Evolutionary conservation across 2,329 filamentous ascomycete species (phyloP).

Genomic region (Pseudogymnoascus sp.): DNA sequence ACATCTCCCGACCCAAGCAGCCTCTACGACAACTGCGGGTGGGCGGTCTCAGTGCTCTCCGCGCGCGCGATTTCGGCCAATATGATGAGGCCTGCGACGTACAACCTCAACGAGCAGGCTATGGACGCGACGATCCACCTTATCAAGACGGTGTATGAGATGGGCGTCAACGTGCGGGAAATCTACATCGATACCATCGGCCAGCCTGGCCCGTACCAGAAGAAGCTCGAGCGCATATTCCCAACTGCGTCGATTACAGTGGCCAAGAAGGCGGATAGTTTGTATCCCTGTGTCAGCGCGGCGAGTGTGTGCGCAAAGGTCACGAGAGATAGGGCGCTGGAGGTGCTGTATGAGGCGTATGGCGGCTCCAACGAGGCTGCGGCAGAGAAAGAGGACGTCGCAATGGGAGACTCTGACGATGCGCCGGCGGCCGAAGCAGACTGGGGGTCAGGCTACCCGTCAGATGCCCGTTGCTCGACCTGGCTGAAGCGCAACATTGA

Average conservation of each 20-base stretch:
- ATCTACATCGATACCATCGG: conserved; percentile 96
- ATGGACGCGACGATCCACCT: conserved; percentile 84
- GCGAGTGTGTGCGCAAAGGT: conserved; percentile 95
- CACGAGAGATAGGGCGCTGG: conserved; percentile 81
- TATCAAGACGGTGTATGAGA: conserved; percentile 67
- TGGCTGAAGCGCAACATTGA: conserved; percentile 89
- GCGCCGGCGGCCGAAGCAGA: conserved; percentile 31
- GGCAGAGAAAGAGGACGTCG: conserved; percentile 26
- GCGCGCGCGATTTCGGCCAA: conserved; percentile 42
- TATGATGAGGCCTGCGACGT: conserved; percentile 40
- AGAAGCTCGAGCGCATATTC: conserved; percentile 74
- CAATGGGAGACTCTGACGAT: conserved; percentile 12
- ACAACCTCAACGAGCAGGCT: conserved; percentile 94
- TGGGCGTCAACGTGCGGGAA: conserved; percentile 74
- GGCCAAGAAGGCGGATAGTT: conserved; percentile 82
- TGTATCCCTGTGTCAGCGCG: conserved; percentile 89
- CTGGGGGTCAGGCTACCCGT: conserved; percentile 94
- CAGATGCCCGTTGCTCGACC: conserved; percentile 67
- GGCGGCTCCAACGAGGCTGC: conserved; percentile 23
- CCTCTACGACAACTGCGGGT: conserved; percentile 62
- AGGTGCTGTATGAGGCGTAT: conserved; percentile 61
- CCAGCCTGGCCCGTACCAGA: conserved; percentile 73
- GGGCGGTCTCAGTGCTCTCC: conserved; percentile 74
- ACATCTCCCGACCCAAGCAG: conserved; percentile 32
- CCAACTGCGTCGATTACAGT: conserved; percentile 69